These are phyloP conservation scores for Westerdykella sp. DNA, from an alignment of 2,329 filamentous ascomycete species.

Conservation along the genomic window DNA sequence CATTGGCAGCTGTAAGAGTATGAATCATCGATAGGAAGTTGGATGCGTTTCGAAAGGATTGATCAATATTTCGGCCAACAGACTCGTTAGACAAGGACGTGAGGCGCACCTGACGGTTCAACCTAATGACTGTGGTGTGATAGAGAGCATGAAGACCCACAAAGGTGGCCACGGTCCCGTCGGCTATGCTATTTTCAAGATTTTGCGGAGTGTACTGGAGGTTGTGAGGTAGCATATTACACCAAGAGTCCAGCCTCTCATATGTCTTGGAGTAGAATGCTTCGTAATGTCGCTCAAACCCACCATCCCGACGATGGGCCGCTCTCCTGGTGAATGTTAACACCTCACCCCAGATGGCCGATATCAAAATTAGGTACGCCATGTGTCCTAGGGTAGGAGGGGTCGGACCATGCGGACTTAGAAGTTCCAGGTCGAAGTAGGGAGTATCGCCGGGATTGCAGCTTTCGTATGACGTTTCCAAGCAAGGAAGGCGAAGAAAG, in stretches of 20 bases:
- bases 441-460: conserved; percentile 54
- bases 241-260: conserved; percentile 54
- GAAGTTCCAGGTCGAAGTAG: conserved; percentile 52
- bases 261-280: conserved; percentile 49
- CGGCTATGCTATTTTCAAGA: conserved; percentile 49
- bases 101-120: conserved; percentile 53
- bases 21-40: conserved; percentile 32
- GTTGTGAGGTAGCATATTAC: conserved; percentile 48
- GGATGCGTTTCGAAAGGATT: conserved; percentile 22
- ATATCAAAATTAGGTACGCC: conserved; percentile 57
- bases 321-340: conserved; percentile 54
- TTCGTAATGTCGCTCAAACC: conserved; percentile 45
- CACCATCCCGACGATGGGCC: conserved; percentile 39
- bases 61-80: conserved; percentile 27
- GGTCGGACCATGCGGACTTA: conserved; percentile 30
- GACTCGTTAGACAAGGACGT: conserved; percentile 22
- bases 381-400: conserved; percentile 44
- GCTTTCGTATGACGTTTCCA: conserved; percentile 56
- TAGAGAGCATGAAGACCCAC: conserved; percentile 63
- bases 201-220: conserved; percentile 53
- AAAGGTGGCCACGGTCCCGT: conserved; percentile 53
- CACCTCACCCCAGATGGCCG: conserved; percentile 60
- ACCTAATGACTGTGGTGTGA: conserved; percentile 56
- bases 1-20: conserved; percentile 20
- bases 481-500: conserved; percentile 60